Conservation (phyloP, 1,139 yeast species). For the Yamadazyma mexicana region DNA sequence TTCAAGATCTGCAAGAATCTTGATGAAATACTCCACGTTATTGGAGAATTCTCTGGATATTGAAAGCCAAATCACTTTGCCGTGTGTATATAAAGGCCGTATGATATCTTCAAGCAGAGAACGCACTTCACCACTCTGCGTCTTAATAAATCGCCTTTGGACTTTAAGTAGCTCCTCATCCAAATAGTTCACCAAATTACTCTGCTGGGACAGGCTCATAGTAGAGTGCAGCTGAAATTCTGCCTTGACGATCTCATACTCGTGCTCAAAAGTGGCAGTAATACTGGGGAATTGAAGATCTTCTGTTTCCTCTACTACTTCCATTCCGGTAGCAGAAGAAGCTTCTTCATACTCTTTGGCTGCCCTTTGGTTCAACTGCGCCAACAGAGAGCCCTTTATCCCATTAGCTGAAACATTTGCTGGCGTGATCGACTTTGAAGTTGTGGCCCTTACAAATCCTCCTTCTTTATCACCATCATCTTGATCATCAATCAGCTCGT, state of each 20-base stretch:
- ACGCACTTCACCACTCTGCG: slow-evolving; percentile 43
- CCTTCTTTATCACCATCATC: slow-evolving; percentile 11
- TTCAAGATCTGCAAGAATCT: slow-evolving; percentile 64
- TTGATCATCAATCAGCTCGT: slow-evolving; percentile 23
- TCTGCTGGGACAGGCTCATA: slow-evolving; percentile 47
- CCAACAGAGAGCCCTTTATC: too few relatives aligned
- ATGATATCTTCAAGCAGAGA: slow-evolving; percentile 42
- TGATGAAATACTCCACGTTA: slow-evolving; percentile 60
- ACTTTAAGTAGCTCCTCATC: slow-evolving; percentile 59
- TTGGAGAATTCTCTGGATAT: slow-evolving; percentile 36
- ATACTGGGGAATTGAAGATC: slow-evolving; percentile 6
- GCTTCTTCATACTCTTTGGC: background rate
- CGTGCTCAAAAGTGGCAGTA: slow-evolving; percentile 13
- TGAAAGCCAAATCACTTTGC: slow-evolving; percentile 62
- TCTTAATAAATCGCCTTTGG: slow-evolving; percentile 65
- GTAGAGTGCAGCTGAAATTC: slow-evolving; percentile 10
- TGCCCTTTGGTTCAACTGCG: too few relatives aligned
- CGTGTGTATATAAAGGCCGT: slow-evolving; percentile 42
- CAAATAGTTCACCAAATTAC: slow-evolving; percentile 57
- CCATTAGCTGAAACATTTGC: too few relatives aligned
- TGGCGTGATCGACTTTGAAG: background rate
- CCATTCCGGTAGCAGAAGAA: background rate
- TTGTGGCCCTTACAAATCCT: slow-evolving; percentile 4
- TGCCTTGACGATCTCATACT: slow-evolving; percentile 8
- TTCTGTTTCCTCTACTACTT: background rate